Percentiles rank a stretch among this genome's conserved stretches.
These are phyloP conservation scores for Phialemoniopsis sp. DNA, from an alignment of 2,329 filamentous ascomycete genomes.

Conservation along the genomic window DNA sequence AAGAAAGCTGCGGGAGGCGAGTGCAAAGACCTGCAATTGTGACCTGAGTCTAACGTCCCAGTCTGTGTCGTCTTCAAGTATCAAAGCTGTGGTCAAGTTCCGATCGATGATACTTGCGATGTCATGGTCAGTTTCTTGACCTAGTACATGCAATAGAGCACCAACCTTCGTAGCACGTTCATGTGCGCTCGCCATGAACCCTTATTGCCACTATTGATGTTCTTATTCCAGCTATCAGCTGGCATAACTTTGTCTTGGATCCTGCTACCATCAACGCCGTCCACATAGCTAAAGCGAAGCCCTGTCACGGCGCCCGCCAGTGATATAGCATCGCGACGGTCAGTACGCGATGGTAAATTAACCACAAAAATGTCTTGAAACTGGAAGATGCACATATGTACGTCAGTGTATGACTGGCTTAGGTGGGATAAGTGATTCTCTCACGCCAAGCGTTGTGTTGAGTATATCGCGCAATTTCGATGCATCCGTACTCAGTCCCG, in stretches of 20 bases:
- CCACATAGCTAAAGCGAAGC: constrained; percentile 38
- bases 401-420: too few relatives aligned
- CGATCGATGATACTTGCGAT: not conserved
- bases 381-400: too few relatives aligned
- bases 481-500: too few relatives aligned
- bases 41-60: not conserved
- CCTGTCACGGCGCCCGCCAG: constrained; percentile 40
- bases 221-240: constrained; percentile 22
- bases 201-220: constrained; percentile 22
- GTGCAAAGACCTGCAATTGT: constrained; percentile 24
- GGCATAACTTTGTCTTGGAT: constrained; percentile 31
- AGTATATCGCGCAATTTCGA: too few relatives aligned
- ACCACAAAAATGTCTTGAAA: constrained; percentile 50
- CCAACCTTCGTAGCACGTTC: constrained; percentile 24
- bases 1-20: constrained; percentile 25
- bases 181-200: constrained; percentile 37
- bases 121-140: not conserved
- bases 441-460: too few relatives aligned
- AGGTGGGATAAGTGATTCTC: too few relatives aligned
- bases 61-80: not conserved
- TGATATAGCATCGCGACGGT: constrained; percentile 45
- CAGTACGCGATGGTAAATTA: constrained; percentile 43
- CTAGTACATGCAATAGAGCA: not conserved
- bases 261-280: constrained; percentile 34
- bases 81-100: not conserved